Conservation (phyloP, 148 eudicot species). For the Gaultheria prostrata region DNA sequence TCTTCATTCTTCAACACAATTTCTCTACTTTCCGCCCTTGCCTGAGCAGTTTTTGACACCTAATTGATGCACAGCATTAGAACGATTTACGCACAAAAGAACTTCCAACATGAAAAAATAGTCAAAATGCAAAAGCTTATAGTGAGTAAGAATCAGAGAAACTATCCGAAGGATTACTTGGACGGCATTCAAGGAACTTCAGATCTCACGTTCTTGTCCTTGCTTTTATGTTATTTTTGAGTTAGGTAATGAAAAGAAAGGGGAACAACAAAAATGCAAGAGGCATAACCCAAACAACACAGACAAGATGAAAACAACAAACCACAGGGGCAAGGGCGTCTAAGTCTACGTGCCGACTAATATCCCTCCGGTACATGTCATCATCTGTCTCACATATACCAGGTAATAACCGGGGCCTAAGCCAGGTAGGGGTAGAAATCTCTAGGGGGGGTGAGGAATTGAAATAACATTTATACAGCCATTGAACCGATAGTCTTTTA, state of each 20-base stretch:
- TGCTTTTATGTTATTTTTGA: neutral
- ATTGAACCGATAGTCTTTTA: too few species aligned
- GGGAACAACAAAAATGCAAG: too few species aligned
- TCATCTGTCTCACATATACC: too few species aligned
- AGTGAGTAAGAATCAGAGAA: neutral
- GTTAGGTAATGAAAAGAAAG: neutral
- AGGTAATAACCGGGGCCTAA: too few species aligned
- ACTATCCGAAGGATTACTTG: neutral
- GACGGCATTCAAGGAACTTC: neutral
- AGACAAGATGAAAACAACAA: too few species aligned
- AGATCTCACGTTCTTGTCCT: slow-evolving; percentile 4
- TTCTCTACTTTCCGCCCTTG: neutral
- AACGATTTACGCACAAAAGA: neutral
- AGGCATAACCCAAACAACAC: too few species aligned
- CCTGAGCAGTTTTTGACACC: neutral
- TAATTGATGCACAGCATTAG: neutral
- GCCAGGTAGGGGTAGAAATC: too few species aligned
- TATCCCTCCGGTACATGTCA: too few species aligned
- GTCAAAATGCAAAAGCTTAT: neutral
- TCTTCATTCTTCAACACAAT: neutral
- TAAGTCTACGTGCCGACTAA: too few species aligned
- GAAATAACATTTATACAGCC: too few species aligned
- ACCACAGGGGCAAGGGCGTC: too few species aligned
- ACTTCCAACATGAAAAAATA: neutral
- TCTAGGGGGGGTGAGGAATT: too few species aligned